These are phyloP conservation scores for Xylariaceae sp. DNA, from an alignment of 2,329 filamentous ascomycete genomes.

Conservation along the genomic window DNA sequence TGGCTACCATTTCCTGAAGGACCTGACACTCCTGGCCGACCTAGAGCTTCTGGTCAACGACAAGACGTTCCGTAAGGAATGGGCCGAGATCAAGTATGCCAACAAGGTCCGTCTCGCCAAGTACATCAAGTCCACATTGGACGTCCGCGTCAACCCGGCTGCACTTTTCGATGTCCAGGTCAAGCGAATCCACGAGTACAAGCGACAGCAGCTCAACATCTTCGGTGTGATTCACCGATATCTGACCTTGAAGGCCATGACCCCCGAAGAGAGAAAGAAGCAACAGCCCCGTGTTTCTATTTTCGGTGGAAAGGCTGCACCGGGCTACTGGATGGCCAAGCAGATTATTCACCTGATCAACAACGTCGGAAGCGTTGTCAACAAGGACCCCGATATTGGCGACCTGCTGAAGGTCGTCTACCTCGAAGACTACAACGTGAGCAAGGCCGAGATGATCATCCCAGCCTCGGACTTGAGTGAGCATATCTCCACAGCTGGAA, in stretches of 20 bases:
- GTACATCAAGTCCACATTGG: conserved; percentile 78
- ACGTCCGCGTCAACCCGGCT: conserved; percentile 77
- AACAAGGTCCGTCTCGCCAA: conserved; percentile 92
- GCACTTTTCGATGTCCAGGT: conserved; percentile 96
- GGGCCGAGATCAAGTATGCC: conserved; percentile 92
- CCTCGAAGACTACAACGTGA: conserved; percentile 97
- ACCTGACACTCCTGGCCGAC: conserved; percentile 79
- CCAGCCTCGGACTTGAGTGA: conserved; percentile 95
- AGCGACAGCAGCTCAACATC: conserved; percentile 97
- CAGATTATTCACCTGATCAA: conserved; percentile 97
- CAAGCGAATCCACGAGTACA: conserved; percentile 99
- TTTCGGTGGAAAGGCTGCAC: conserved; percentile 95
- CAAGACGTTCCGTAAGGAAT: conserved; percentile 85
- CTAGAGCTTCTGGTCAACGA: conserved; percentile 81
- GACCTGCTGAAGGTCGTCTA: conserved; percentile 96
- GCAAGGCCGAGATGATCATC: conserved; percentile 95
- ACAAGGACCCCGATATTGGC: conserved; percentile 86
- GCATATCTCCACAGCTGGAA: conserved; percentile 97
- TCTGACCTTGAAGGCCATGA: conserved; percentile 80
- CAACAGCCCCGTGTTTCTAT: conserved; percentile 84
- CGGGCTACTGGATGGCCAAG: conserved; percentile 99
- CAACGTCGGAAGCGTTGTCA: conserved; percentile 81
- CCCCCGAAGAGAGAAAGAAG: conserved; percentile 78
- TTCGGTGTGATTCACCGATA: conserved; percentile 97
- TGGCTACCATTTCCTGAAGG: conserved; percentile 78